These are phyloP conservation scores for Bauhinia variegata DNA, from an alignment of 306 rosid genomes.

Conservation along the genomic window DNA sequence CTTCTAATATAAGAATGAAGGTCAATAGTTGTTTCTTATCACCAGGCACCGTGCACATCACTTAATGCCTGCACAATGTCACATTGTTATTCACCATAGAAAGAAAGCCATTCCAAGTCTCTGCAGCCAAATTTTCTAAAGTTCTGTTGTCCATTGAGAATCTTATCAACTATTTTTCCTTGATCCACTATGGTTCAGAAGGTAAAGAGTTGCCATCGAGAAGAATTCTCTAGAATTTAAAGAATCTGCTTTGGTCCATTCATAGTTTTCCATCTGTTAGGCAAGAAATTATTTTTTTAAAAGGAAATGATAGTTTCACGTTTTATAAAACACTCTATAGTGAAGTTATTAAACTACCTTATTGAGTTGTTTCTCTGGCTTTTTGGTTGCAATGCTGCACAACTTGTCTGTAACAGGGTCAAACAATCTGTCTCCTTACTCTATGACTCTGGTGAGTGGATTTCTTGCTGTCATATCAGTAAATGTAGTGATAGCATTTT, in stretches of 20 bases:
- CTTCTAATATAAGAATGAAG: neutral
- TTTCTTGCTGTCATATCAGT: constrained; percentile 90
- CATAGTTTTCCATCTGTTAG: neutral
- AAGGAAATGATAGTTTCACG: neutral
- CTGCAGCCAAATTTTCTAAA: too few species aligned
- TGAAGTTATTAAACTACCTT: constrained; percentile 17
- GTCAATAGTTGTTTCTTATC: too few species aligned
- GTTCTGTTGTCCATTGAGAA: too few species aligned
- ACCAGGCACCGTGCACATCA: too few species aligned
- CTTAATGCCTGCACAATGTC: too few species aligned
- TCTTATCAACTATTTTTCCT: too few species aligned
- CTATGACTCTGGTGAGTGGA: constrained; percentile 78
- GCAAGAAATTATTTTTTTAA: too few species aligned
- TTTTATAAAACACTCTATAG: neutral
- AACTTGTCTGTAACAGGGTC: constrained; percentile 52
- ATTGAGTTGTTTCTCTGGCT: neutral
- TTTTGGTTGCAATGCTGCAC: neutral
- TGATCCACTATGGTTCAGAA: too few species aligned
- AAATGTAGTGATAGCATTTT: constrained; percentile 75
- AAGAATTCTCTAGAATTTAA: neutral
- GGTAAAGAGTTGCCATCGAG: too few species aligned
- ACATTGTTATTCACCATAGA: too few species aligned
- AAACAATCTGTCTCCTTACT: constrained; percentile 64
- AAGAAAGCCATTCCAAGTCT: too few species aligned
- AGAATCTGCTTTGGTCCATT: too few species aligned